Base-by-base conservation (phyloP, 257 asterid species). In the Mentha longifolia region DNA sequence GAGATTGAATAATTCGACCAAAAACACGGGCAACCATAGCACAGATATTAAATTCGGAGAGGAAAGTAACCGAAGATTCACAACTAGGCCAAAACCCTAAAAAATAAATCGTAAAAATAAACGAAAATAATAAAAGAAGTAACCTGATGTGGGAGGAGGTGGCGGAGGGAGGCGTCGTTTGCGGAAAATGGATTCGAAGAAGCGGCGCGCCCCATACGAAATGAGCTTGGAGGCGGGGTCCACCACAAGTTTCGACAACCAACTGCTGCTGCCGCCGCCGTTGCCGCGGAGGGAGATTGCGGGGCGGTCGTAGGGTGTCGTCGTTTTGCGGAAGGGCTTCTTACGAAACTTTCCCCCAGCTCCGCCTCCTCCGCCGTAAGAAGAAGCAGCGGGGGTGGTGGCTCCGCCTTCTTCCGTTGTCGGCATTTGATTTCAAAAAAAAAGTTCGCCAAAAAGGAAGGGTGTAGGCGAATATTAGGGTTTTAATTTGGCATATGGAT, bases 221-320 rank as follows among this genome's bases (percentile, higher is more conserved):
- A 86, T 70, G 43, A 89, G 85, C 73, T 79, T 89, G 28, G 86
- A 81, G 51, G 94, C 90, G 28, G 95, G 96, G 59, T 89, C 95
- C 72, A 87, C 84, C 59, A 89, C 83, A 60, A 83, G 76, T 82
- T 84, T 89, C 67, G 91, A 77, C 5, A 87, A 64, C 87, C 89
- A 89, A 61, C 86, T 77, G 46, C 67, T 59, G 58, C 51, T 66
- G 65, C 46, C 41, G 55, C 58, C 45, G 69, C 39, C 62, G 59
- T 65, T 63, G 54, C 73, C 61, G 20, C 79, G 79, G 55, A 74
- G 59, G 22, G 73, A 4, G 43, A 42, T 42, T 17, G 58, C 60
- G 20, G 87, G 87, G 12, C 87, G 87, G 72, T 79, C 79, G 76
- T 82, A 82, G 30, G 87, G 84, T 46, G 84, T 82, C 46, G 82